Evolutionary conservation across 192 early-diverging fungal genomes (phyloP).

Genomic region (Coemansia sp.): DNA sequence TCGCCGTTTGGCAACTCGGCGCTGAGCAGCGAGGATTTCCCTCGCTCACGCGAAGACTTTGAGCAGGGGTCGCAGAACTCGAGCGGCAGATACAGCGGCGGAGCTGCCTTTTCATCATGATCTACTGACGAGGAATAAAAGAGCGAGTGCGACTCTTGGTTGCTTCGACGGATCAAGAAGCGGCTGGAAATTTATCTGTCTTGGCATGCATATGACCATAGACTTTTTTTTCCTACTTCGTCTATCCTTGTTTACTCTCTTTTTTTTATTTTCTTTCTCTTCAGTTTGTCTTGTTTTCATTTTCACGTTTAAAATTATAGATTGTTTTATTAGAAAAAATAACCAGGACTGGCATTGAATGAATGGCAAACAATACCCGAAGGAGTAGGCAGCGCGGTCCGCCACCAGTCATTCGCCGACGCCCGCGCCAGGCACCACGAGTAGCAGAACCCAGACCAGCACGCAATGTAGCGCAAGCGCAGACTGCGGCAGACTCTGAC

Average conservation of each 20-base stretch:
- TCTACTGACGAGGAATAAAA: not conserved
- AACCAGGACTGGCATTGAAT: not conserved
- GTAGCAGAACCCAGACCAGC: no score
- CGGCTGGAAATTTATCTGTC: not conserved
- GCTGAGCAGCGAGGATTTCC: slow-evolving; percentile 28
- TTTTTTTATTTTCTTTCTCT: not conserved
- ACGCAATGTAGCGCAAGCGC: no score
- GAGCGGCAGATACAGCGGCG: slow-evolving; percentile 13
- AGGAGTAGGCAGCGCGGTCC: not conserved
- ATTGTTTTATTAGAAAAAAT: not conserved
- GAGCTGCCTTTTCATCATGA: slow-evolving; percentile 9
- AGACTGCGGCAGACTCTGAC: not conserved
- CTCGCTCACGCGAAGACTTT: slow-evolving; percentile 41
- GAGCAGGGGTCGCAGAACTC: slow-evolving; percentile 4
- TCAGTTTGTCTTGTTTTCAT: not conserved
- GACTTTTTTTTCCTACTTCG: not conserved
- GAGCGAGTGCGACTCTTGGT: no score
- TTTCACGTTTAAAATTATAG: not conserved
- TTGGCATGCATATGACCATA: no score
- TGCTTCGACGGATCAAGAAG: not conserved
- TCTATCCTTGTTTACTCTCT: not conserved
- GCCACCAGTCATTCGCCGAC: not conserved
- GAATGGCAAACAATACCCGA: not conserved
- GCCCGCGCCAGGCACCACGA: no score
- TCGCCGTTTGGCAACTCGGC: slow-evolving; percentile 3